A percentile compares a stretch with the other conserved stretches of the same genome.
Evolutionary conservation across 2,329 filamentous ascomycete species (phyloP).

Genomic region (Dothiorella sarmentorum): DNA sequence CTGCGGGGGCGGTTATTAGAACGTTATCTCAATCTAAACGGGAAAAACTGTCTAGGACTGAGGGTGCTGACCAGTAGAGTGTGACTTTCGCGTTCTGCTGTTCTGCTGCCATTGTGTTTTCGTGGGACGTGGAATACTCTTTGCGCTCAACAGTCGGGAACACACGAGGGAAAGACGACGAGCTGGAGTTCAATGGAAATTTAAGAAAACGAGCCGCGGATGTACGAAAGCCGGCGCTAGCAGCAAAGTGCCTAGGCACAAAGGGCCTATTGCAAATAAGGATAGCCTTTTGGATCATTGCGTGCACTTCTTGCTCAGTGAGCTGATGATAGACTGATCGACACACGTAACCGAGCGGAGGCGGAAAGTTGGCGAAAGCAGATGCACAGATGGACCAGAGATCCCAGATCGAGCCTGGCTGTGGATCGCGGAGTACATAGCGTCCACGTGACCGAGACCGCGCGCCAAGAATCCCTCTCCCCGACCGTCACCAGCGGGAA

Average conservation of each 20-base stretch:
- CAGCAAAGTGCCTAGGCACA: conserved; percentile 12
- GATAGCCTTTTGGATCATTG: neutral
- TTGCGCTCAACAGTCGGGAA: neutral
- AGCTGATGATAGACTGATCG: neutral
- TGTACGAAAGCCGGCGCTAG: conserved; percentile 10
- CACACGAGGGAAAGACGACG: neutral
- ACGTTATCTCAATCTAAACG: neutral
- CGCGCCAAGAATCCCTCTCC: neutral
- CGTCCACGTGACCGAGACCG: neutral
- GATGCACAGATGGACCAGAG: neutral
- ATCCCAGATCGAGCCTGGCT: neutral
- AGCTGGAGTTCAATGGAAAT: neutral
- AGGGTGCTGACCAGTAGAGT: conserved; percentile 31
- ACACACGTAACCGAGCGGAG: neutral
- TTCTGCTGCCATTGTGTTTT: conserved; percentile 21
- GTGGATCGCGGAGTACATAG: neutral
- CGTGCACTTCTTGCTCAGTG: neutral
- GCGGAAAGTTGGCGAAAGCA: neutral
- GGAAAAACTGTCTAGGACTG: neutral
- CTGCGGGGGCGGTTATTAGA: conserved; percentile 45
- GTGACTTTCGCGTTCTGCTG: conserved; percentile 33
- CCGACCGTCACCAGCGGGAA: conserved; percentile 4
- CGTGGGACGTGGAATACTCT: neutral
- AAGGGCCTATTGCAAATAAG: neutral
- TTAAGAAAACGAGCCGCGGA: conserved; percentile 7